Base-by-base conservation (phyloP, 2,329 filamentous ascomycete genomes). In the Aureobasidium sp. region DNA sequence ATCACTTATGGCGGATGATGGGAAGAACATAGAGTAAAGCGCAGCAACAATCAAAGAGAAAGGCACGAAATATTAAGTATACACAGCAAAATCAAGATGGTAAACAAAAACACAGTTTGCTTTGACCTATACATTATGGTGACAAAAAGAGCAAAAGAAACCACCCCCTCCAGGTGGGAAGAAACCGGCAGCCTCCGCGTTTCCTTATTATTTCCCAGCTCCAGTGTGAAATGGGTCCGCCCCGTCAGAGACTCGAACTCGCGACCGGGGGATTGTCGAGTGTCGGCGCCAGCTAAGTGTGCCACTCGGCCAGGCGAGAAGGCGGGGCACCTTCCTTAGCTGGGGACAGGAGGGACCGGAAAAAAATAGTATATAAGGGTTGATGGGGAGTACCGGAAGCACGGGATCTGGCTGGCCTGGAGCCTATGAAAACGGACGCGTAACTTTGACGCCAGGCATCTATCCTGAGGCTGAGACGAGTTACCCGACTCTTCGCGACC, bases 401-500 rank as follows among this genome's bases (percentile, higher is more conserved):
- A 21, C 21, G 21, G 21, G 21, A 21, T 21, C 21, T 21, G 21
- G 21, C 21, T 21, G 21, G 21, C 21, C 21, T 21, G 21, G 21
- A 15, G 41, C n/a, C 36, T 15, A 4, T 9, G 10, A 44, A 42
- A 7, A 7, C 21, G 16, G 39, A 7, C 39, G 15, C 39, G 39
- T 42, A 16, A 42, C 39, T 11, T 15, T 11, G 36, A 37, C 36
- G 11, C 36, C 36, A 3, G 11, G 15, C 9, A 15, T 37, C 36
- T 11, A 37, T 15, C 36, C 21, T 21, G 21, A 21, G 21, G 21
- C 21, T 21, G 21, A 21, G 21, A 21, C 21, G 21, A 21, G 21
- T 21, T 21, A 21, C 21, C 21, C 86, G 62, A 95, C 85, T 64
- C 93, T 82, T 70, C 89, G 85, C 65, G 82, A 81, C 88, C 91